Conservation (phyloP, 2,329 filamentous ascomycete genomes). For the Fusarium torulosum region DNA sequence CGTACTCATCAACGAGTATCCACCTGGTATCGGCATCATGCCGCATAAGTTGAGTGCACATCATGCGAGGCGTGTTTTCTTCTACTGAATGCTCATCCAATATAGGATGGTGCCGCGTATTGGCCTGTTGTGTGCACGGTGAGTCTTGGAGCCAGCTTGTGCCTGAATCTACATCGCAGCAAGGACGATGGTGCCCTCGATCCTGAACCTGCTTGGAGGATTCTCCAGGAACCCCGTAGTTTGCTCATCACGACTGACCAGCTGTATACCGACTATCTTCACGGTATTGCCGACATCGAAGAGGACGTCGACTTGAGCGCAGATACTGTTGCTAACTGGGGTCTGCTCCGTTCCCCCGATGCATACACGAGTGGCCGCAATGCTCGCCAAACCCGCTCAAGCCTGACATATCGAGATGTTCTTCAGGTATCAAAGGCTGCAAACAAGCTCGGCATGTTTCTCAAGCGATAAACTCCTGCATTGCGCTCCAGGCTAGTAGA, state of each 20-base stretch:
- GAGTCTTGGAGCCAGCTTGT: conserved; percentile 81
- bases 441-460: conserved; percentile 70
- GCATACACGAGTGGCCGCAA: conserved; percentile 65
- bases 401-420: conserved; percentile 88
- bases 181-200: conserved; percentile 71
- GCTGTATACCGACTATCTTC: conserved; percentile 78
- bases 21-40: conserved; percentile 92
- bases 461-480: conserved; percentile 52
- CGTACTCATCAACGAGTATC: conserved; percentile 93
- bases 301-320: conserved; percentile 74
- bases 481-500: conserved; percentile 62
- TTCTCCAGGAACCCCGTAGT: conserved; percentile 88
- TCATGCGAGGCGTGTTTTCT: conserved; percentile 24
- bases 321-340: conserved; percentile 79
- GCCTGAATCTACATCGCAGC: conserved; percentile 80
- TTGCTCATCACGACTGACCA: conserved; percentile 77
- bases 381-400: conserved; percentile 71
- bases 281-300: conserved; percentile 77
- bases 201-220: conserved; percentile 63
- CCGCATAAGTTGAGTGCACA: conserved; percentile 76
- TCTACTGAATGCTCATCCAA: conserved; percentile 51
- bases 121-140: conserved; percentile 90
- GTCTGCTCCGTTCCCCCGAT: conserved; percentile 66
- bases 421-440: conserved; percentile 82
- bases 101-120: conserved; percentile 84